Conservation (phyloP, 78 protist genomes). For the Dictyostelium capitatum region DNA sequence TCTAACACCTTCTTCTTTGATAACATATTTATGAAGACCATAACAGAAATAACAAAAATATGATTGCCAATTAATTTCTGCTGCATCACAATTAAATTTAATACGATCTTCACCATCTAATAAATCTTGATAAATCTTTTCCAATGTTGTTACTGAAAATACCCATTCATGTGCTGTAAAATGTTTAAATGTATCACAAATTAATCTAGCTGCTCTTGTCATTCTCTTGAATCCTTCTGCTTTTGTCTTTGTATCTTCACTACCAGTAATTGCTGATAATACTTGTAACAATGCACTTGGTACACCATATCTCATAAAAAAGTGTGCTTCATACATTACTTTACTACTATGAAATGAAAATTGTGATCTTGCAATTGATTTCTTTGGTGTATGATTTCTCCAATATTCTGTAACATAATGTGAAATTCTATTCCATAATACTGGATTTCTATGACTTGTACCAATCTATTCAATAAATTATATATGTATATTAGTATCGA, state of each 20-base stretch:
- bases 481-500: not conserved
- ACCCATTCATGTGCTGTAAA: conserved; percentile 85
- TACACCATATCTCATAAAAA: conserved; percentile 66
- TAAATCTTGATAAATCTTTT: conserved; percentile 37
- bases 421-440: conserved; percentile 68
- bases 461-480: conserved; percentile 35
- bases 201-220: conserved; percentile 66
- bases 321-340: conserved; percentile 62
- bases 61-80: conserved; percentile 83
- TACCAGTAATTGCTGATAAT: conserved; percentile 51
- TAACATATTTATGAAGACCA: conserved; percentile 85
- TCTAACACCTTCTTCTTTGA: conserved; percentile 85
- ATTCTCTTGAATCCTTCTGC: conserved; percentile 70
- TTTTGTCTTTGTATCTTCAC: conserved; percentile 69
- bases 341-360: conserved; percentile 56
- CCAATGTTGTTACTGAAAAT: conserved; percentile 62
- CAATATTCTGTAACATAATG: conserved; percentile 82
- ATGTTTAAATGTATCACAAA: conserved; percentile 84
- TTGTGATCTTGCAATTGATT: conserved; percentile 28
- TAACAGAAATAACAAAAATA: conserved; percentile 77
- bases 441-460: conserved; percentile 84
- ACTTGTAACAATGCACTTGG: conserved; percentile 51
- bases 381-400: conserved; percentile 77
- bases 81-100: conserved; percentile 59
- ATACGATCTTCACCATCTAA: conserved; percentile 61